Conservation (phyloP, 495 filamentous ascomycete genomes). For the Tricharina praecox region DNA sequence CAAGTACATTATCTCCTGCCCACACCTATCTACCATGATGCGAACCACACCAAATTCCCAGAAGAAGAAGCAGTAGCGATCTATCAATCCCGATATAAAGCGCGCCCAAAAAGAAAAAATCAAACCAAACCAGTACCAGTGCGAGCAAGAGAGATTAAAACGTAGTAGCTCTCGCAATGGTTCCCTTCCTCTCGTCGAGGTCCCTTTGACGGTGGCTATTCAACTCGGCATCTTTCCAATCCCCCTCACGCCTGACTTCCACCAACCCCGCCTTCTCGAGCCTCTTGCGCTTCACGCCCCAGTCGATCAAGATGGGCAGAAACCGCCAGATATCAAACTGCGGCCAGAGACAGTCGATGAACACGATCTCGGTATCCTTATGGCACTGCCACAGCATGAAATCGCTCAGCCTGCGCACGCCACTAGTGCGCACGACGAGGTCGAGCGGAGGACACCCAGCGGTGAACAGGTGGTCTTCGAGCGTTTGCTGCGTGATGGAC, state of each 20-base stretch:
- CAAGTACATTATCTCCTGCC: background rate
- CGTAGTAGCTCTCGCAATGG: background rate
- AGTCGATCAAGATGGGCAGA: conserved; percentile 75
- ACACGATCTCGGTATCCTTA: conserved; percentile 76
- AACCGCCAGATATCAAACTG: conserved; percentile 94
- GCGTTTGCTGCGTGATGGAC: conserved; percentile 61
- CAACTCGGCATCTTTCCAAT: conserved; percentile 2
- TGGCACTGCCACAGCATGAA: conserved; percentile 99
- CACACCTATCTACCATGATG: background rate
- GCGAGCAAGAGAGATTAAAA: no score
- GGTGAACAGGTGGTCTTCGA: conserved; percentile 71
- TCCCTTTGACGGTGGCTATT: conserved; percentile 5
- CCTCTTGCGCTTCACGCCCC: conserved; percentile 59
- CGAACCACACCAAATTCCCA: no score
- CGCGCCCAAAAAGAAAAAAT: background rate
- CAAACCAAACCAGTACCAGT: no score
- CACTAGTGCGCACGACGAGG: conserved; percentile 74
- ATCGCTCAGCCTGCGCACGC: conserved; percentile 79
- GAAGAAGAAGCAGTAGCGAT: no score
- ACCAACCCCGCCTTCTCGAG: conserved; percentile 3
- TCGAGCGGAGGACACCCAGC: conserved; percentile 72
- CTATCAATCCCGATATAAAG: background rate
- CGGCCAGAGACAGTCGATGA: conserved; percentile 84
- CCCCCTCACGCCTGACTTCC: conserved; percentile 1
- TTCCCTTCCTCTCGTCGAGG: conserved; percentile 1